These are phyloP conservation scores for Flagelloscypha sp. DNA, from an alignment of 768 basidiomycete genomes.

Conservation along the genomic window DNA sequence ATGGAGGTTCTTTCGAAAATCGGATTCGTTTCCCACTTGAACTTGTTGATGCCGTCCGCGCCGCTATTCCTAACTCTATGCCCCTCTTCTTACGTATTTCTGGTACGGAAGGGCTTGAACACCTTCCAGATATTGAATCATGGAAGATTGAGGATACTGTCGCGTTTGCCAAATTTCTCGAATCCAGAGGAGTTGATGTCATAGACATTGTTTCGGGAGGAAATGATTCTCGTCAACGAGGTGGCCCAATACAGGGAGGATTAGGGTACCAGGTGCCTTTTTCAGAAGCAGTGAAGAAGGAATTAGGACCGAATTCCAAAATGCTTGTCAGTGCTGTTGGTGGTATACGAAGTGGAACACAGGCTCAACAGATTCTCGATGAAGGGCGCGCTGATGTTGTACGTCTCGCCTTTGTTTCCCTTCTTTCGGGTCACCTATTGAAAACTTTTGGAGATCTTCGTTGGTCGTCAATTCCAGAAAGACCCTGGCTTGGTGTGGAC, in stretches of 20 bases:
- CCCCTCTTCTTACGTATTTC: conserved; percentile 74
- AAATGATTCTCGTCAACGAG: too few relatives aligned
- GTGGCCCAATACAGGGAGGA: too few relatives aligned
- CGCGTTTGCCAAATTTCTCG: conserved; percentile 34
- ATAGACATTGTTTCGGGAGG: conserved; percentile 38
- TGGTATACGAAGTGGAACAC: conserved; percentile 23
- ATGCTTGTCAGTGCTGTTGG: conserved; percentile 21
- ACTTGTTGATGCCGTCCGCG: conserved; percentile 55
- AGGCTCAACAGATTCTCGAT: conserved; percentile 37
- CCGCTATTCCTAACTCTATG: conserved; percentile 47
- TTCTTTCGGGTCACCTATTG: too few relatives aligned
- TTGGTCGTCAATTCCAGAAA: conserved; percentile 51
- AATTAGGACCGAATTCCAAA: conserved; percentile 32
- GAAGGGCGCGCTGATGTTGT: conserved; percentile 34
- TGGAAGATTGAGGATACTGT: conserved; percentile 56
- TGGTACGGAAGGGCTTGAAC: conserved; percentile 68
- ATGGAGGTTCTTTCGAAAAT: conserved; percentile 68
- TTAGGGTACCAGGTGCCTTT: conserved; percentile 34
- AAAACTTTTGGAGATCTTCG: too few relatives aligned
- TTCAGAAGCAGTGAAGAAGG: conserved; percentile 35
- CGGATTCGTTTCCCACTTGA: conserved; percentile 54
- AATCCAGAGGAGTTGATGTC: conserved; percentile 33
- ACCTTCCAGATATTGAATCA: conserved; percentile 46
- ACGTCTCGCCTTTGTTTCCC: too few relatives aligned
- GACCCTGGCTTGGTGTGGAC: conserved; percentile 46